Percentiles rank a stretch among this genome's conserved stretches.
Conservation (phyloP, 805 yeast genomes). For the Candida coquimbonensis region DNA sequence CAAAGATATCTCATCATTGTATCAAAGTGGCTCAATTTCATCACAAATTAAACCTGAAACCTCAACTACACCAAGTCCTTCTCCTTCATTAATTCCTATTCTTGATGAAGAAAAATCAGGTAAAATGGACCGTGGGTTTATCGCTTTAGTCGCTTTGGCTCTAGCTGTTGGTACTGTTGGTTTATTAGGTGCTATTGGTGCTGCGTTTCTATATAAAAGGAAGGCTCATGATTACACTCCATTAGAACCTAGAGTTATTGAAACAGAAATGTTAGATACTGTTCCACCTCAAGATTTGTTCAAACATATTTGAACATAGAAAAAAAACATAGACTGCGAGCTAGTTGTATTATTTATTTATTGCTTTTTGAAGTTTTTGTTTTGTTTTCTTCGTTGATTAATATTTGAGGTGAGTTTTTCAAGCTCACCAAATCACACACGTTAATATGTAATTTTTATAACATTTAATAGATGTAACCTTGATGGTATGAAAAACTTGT, state of each 20-base stretch:
- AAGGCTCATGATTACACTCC: conserved; percentile 37
- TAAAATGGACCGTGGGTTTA: conserved; percentile 45
- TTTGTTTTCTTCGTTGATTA: neutral
- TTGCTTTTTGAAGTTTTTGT: neutral
- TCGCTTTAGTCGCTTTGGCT: conserved; percentile 64
- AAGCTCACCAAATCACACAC: too few relatives aligned
- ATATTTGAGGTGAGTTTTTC: neutral
- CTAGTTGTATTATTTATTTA: conserved; percentile 1
- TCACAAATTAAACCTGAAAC: conserved; percentile 4
- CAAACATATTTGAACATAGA: conserved; percentile 21
- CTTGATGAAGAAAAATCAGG: conserved; percentile 7
- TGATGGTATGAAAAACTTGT: too few relatives aligned
- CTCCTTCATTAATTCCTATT: neutral
- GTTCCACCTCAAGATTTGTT: conserved; percentile 54
- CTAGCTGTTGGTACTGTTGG: conserved; percentile 48
- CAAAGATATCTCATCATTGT: conserved; percentile 29
- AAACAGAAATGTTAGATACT: conserved; percentile 51
- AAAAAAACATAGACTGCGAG: neutral
- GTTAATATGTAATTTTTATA: too few relatives aligned
- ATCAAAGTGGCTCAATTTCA: conserved; percentile 22
- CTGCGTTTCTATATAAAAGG: conserved; percentile 28
- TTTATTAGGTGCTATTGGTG: conserved; percentile 35
- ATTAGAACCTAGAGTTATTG: conserved; percentile 49
- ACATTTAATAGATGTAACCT: too few relatives aligned
- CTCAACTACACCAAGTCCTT: conserved; percentile 13